These are phyloP conservation scores for Suillus sp. DNA, from an alignment of 768 basidiomycete genomes.

Conservation along the genomic window DNA sequence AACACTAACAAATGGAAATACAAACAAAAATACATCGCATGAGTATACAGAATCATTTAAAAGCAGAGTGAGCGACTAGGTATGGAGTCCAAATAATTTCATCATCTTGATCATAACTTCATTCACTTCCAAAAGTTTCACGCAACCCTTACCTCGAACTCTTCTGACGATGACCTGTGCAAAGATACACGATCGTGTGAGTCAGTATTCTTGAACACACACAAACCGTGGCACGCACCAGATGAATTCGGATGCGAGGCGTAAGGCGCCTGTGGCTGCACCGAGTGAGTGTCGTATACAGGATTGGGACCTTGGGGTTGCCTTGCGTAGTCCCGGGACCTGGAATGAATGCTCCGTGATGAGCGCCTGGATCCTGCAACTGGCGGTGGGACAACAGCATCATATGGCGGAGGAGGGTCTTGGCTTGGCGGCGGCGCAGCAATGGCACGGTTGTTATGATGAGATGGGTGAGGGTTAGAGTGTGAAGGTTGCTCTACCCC, in stretches of 20 bases:
- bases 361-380: background rate
- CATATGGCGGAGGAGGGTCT: slow-evolving; percentile 26
- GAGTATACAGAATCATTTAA: background rate
- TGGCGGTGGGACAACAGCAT: slow-evolving; percentile 9
- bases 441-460: slow-evolving; percentile 5
- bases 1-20: background rate
- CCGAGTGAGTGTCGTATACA: background rate
- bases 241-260: background rate
- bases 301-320: background rate
- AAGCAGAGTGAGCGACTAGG: background rate
- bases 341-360: background rate
- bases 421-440: slow-evolving; percentile 1
- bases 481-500: slow-evolving; percentile 50
- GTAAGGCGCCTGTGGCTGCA: background rate
- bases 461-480: slow-evolving; percentile 19
- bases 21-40: background rate
- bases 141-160: slow-evolving; percentile 14
- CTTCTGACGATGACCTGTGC: background rate
- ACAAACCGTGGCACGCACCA: background rate
- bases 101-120: background rate
- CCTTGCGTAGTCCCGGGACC: background rate
- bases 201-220: background rate
- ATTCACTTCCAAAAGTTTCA: slow-evolving; percentile 18
- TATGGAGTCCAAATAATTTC: slow-evolving; percentile 13
- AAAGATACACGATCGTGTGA: background rate